Evolutionary conservation across 352 stramenopile genomes (phyloP).

Genomic region (Stramenopiles sp.): DNA sequence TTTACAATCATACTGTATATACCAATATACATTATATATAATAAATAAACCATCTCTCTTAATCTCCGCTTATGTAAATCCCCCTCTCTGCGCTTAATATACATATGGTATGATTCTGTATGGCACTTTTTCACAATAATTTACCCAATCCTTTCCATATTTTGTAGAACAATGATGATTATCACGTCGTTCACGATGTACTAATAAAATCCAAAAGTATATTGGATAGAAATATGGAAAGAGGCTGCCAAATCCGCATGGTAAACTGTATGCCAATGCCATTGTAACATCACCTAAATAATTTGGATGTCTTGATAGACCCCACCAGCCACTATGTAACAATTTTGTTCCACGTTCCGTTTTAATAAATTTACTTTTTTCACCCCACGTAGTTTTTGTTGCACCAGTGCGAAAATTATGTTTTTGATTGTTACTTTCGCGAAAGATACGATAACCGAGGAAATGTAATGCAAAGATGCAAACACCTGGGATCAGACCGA

Average conservation of each 20-base stretch:
- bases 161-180: slow-evolving; percentile 56
- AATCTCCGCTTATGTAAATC: too few relatives aligned
- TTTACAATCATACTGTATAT: too few relatives aligned
- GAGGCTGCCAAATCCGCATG: slow-evolving; percentile 22
- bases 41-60: too few relatives aligned
- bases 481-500: slow-evolving; percentile 32
- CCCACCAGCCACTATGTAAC: slow-evolving; percentile 66
- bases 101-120: slow-evolving; percentile 59
- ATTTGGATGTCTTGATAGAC: slow-evolving; percentile 59
- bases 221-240: slow-evolving; percentile 74
- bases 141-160: slow-evolving; percentile 63
- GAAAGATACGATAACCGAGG: slow-evolving; percentile 52
- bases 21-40: too few relatives aligned
- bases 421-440: slow-evolving; percentile 57
- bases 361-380: slow-evolving; percentile 42
- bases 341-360: slow-evolving; percentile 52
- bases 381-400: slow-evolving; percentile 20
- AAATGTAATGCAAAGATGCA: slow-evolving; percentile 36
- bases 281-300: slow-evolving; percentile 69
- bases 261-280: slow-evolving; percentile 38
- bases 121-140: slow-evolving; percentile 54
- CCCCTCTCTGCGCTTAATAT: too few relatives aligned
- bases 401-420: slow-evolving; percentile 42
- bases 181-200: slow-evolving; percentile 57
- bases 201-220: slow-evolving; percentile 63